Base-by-base conservation (phyloP, 2,329 filamentous ascomycete genomes). In the Phaeosphaeria sp. region DNA sequence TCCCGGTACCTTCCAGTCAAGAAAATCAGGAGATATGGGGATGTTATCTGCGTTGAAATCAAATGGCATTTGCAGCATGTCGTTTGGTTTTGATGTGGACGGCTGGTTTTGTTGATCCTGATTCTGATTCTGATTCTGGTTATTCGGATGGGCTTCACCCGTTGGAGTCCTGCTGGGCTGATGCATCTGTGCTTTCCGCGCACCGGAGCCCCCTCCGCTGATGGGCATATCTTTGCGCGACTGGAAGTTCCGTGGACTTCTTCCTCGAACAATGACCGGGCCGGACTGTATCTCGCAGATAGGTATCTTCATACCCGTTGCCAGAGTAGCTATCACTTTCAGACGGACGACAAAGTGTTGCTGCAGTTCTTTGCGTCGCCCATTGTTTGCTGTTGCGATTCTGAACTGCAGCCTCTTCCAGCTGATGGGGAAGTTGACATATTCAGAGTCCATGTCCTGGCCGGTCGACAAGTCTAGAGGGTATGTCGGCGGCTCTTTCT, bases 351-450 rank as follows among this genome's bases (percentile, higher is more conserved):
- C 89, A 77, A 98, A 98, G 79, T 98, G 94, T 74, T 98, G 94
- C 74, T 98, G 94, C 46, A 98, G 85, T 76, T 98, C 94, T 80
- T 97, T 96, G 61, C 94, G 86, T 59, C 94, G 88, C 11, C 94
- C 94, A 74, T 98, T 98, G 79, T 98, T 98, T 55, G 94, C 94
- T 8, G 94, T 98, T 18, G 94, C 94, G 75, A 94, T 96, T 68
- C 94, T 86, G 74, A 98, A 98, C 71, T 98, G 94, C 60, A 98
- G 80, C 56, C 94, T 86, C 69, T 95, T 93, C 92, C 94, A 98
- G 47, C 93, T 92, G 63, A 98, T 93, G 4, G 93, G 93, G 69
- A 96, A 96, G 45, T 91, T 93, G 17, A 92, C 91, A 65, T 91
- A 94, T 64, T 97, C 93, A 6, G 91, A 90, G 53, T 94, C 91